phyloP scores from a whole-genome alignment of 2,329 filamentous ascomycete genomes.

The Stagonosporopsis tanaceti region DNA sequence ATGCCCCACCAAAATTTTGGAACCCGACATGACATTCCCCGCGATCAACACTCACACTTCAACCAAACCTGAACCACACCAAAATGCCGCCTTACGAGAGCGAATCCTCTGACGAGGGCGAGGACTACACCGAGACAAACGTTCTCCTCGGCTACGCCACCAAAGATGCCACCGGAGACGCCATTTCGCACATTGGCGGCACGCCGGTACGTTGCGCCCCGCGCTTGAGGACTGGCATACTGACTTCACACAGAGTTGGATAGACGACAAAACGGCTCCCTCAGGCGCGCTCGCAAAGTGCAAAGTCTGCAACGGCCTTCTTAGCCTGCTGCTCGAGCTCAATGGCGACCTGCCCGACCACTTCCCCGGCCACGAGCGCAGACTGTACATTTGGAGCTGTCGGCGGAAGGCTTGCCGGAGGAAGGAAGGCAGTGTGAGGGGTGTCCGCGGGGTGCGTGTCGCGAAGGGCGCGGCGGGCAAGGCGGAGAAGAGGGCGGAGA shows the following conservation, averaged over 20 bases:
- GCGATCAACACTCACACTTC: constrained; percentile 9
- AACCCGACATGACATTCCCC: background rate
- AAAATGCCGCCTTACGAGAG: constrained; percentile 83
- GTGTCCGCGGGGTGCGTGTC: constrained; percentile 72
- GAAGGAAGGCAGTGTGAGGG: constrained; percentile 82
- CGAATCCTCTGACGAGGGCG: constrained; percentile 76
- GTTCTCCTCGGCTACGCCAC: constrained; percentile 91
- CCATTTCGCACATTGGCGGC: constrained; percentile 87
- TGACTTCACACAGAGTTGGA: constrained; percentile 70
- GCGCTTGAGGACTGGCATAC: background rate
- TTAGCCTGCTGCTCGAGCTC: constrained; percentile 87
- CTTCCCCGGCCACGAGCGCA: constrained; percentile 86
- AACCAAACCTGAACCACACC: background rate
- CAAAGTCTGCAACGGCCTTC: constrained; percentile 82
- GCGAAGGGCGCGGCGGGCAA: constrained; percentile 47
- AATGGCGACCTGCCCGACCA: constrained; percentile 87
- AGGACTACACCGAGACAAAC: constrained; percentile 79
- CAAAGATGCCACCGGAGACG: constrained; percentile 79
- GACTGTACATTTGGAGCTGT: constrained; percentile 88
- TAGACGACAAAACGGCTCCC: constrained; percentile 74
- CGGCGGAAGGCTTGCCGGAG: constrained; percentile 78
- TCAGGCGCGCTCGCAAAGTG: constrained; percentile 82
- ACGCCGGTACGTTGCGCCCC: constrained; percentile 71
- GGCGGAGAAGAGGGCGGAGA: constrained; percentile 27
- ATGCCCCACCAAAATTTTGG: constrained; percentile 15